phyloP scores from a whole-genome alignment of 495 filamentous ascomycete species.

The Penicillium parvum region DNA sequence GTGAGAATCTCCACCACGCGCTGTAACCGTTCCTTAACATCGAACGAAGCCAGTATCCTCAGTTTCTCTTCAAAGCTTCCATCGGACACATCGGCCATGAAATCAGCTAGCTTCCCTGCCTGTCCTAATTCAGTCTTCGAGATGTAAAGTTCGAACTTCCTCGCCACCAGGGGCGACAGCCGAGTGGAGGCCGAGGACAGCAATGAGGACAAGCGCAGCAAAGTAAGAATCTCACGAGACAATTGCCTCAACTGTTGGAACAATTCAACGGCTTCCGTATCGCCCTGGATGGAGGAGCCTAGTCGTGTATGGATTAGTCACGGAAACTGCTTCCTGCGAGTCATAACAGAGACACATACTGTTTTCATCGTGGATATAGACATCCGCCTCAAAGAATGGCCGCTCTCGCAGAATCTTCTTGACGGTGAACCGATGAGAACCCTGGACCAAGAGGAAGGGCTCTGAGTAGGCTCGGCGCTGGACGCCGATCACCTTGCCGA shows the following conservation, averaged over 20 bases:
- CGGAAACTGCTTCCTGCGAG: not conserved
- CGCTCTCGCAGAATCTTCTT: slow-evolving; percentile 71
- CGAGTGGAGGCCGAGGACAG: slow-evolving; percentile 58
- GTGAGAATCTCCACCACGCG: slow-evolving; percentile 76
- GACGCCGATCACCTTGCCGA: slow-evolving; percentile 78
- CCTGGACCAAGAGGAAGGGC: slow-evolving; percentile 79
- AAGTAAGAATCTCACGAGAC: slow-evolving; percentile 73
- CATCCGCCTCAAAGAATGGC: slow-evolving; percentile 80
- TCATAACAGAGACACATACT: slow-evolving; percentile 32
- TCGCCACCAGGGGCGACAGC: slow-evolving; percentile 76
- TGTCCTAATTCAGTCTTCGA: slow-evolving; percentile 68
- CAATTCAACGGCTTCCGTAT: slow-evolving; percentile 56
- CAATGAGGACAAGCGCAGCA: slow-evolving; percentile 73
- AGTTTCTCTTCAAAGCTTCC: slow-evolving; percentile 85
- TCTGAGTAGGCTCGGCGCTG: slow-evolving; percentile 76
- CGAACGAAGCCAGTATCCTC: slow-evolving; percentile 68
- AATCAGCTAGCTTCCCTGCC: slow-evolving; percentile 87
- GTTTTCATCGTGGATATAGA: slow-evolving; percentile 58
- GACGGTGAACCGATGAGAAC: slow-evolving; percentile 69
- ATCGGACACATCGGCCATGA: slow-evolving; percentile 88
- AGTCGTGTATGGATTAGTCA: slow-evolving; percentile 11
- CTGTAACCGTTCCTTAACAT: slow-evolving; percentile 71
- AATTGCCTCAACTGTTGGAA: slow-evolving; percentile 79
- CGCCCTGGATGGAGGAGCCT: slow-evolving; percentile 43
- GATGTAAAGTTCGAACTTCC: slow-evolving; percentile 82